Conservation (phyloP, 345 rosid species). For the Pistacia integerrima region DNA sequence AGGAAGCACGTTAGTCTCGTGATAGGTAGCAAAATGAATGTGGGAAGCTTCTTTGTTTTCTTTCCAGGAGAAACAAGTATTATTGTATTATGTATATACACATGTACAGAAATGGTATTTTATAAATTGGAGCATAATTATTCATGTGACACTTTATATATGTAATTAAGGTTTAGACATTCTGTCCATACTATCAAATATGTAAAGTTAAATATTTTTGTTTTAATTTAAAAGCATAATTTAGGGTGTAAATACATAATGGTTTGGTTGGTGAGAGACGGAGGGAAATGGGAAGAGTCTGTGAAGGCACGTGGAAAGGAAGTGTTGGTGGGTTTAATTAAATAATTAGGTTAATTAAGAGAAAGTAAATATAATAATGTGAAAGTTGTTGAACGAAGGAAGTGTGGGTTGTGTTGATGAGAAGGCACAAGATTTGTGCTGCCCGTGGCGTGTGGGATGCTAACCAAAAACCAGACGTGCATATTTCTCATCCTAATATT, state of each 20-base stretch:
- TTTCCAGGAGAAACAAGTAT: background rate
- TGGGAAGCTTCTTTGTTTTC: constrained; percentile 38
- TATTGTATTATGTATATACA: background rate
- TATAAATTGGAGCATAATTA: too few relatives aligned
- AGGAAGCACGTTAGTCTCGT: constrained; percentile 75
- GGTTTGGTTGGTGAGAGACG: constrained; percentile 44
- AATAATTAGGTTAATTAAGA: too few relatives aligned
- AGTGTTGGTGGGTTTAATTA: too few relatives aligned
- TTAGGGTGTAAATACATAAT: background rate
- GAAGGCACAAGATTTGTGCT: constrained; percentile 83
- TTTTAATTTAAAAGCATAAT: too few relatives aligned
- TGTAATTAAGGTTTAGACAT: too few relatives aligned
- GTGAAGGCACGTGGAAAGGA: constrained; percentile 45
- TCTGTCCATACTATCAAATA: too few relatives aligned
- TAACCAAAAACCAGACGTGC: constrained; percentile 40
- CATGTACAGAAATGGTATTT: background rate
- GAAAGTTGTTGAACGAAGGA: background rate
- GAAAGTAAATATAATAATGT: constrained; percentile 6
- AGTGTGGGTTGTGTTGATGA: constrained; percentile 19
- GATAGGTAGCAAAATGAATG: constrained; percentile 71
- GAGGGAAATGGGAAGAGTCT: constrained; percentile 37
- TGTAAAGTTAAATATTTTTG: too few relatives aligned
- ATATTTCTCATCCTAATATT: constrained; percentile 14
- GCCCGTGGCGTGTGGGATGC: constrained; percentile 78
- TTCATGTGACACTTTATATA: too few relatives aligned